Base-by-base conservation (phyloP, 208 protist species). In the Naegleria lovaniensis region DNA sequence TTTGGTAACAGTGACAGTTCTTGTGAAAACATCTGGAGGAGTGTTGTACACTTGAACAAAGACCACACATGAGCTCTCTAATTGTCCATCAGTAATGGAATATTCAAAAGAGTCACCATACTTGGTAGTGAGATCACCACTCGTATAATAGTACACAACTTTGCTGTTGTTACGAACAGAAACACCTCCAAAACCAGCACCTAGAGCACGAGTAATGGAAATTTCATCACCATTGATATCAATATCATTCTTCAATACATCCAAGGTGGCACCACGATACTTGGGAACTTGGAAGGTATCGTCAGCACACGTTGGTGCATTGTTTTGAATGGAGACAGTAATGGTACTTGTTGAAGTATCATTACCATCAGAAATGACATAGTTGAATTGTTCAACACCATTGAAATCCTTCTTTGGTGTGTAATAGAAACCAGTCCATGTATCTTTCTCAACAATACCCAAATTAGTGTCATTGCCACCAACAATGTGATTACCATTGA, bases 171-270 rank as follows among this genome's bases (percentile, higher is more conserved):
- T 38, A 3, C n/a, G 0, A 1, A 39, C 0, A 85, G 0, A 22
- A n/a, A n/a, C 13, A n/a, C 4, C 0, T 79, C 29, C 67, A 33
- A 15, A 29, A 15, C 67, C 67, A 79, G 67, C 2, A 79, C 16
- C 6, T 5, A 39, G 11, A 58, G 55, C 39, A 19, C 15, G 0
- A n/a, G 41, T 58, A n/a, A 88, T 59, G 29, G 0, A 58, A 0
- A 88, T 36, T 16, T 88, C 84, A 88, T 88, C 84, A 39, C 84
- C 84, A 55, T 88, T 88, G 13, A 39, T 25, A 88, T 88, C 84
- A 15, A 0, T 16, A 25, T 88, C 84, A 55, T 88, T 88, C 4
- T 15, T 16, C 41, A 88, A 88, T 1, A 88, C 13, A 43, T 85
- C 79, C 33, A 85, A 43, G 13, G 1, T 6, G 0, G 15, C 40